Conservation (phyloP, 1,284 basidiomycete species). For the Melampsora larici-populina region DNA sequence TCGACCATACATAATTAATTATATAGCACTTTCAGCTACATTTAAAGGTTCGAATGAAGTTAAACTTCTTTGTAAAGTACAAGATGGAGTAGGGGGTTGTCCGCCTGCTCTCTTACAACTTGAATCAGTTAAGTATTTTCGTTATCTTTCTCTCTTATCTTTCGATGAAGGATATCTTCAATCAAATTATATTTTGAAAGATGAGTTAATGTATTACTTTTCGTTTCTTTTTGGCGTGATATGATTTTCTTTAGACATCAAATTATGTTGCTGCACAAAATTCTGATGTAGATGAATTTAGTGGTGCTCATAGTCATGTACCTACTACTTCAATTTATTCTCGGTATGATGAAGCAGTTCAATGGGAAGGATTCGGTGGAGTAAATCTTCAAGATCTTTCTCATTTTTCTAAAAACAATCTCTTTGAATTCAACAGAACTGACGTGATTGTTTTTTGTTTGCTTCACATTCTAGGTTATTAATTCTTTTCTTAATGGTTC, state of each 20-base stretch:
- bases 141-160: background rate
- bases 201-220: background rate
- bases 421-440: no score
- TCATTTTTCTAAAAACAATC: background rate
- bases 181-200: background rate
- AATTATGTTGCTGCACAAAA: slow-evolving; percentile 32
- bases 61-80: background rate
- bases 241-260: slow-evolving; percentile 9
- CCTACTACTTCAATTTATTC: slow-evolving; percentile 37
- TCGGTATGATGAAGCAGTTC: slow-evolving; percentile 11
- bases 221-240: background rate
- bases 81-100: slow-evolving; percentile 15
- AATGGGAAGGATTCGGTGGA: background rate
- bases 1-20: slow-evolving; percentile 47
- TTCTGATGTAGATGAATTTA: slow-evolving; percentile 1
- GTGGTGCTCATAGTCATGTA: slow-evolving; percentile 21
- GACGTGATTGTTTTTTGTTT: background rate
- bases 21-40: slow-evolving; percentile 50
- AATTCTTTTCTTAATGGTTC: background rate
- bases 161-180: background rate
- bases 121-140: background rate
- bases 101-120: slow-evolving; percentile 21
- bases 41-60: slow-evolving; percentile 49
- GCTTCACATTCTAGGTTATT: background rate
- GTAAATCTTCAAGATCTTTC: background rate